Evolutionary conservation across 2,329 filamentous ascomycete genomes (phyloP), one percentile per base, ranked within the genome.

Genomic region (Diplodia scrobiculata): DNA sequence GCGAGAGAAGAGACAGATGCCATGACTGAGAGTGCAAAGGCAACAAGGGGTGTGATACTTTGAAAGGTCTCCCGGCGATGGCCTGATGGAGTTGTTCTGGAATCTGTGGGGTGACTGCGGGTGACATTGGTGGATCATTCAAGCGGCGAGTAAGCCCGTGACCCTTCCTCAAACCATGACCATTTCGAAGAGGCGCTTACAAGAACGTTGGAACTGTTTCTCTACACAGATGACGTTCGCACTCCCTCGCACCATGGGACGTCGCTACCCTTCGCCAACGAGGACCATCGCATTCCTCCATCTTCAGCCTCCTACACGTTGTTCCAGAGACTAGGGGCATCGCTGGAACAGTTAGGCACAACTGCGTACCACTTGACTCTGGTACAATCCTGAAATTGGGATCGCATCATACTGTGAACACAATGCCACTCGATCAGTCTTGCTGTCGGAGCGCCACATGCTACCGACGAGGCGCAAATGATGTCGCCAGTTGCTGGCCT

Each of bases 51-150:
- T 21, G 45, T 25, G 45, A 62, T 36, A 14, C 41, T 25, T 36
- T 10, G 19, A 25, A 25, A 3, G 10, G 41, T 50, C 58, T 62
- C 58, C 58, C 21, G 41, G 58, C 32, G 5, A 62, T 62, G 58
- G 58, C 38, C 58, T 62, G 58, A 62, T 27, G 25, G n/a, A n/a
- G 27, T 27, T 29, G 58, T 62, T 62, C 58, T 62, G 58, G 58
- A 62, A 62, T 47, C n/a, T 62, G 58, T 62, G 58, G 58, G 45
- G 45, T 62, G 58, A 62, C 45, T 62, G 10, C 34, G 25, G 25
- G 25, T 3, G n/a, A 27, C n/a, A 41, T 36, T 62, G n/a, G 29
- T 36, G 27, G 45, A 50, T 34, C 17, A 19, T 29, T 34, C 10
- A 47, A 25, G n/a, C 27, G 41, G 21, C 19, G 27, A 36, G 45